These are phyloP conservation scores for Nitzschia palea DNA, from an alignment of 108 stramenopile species.

Conservation along the genomic window DNA sequence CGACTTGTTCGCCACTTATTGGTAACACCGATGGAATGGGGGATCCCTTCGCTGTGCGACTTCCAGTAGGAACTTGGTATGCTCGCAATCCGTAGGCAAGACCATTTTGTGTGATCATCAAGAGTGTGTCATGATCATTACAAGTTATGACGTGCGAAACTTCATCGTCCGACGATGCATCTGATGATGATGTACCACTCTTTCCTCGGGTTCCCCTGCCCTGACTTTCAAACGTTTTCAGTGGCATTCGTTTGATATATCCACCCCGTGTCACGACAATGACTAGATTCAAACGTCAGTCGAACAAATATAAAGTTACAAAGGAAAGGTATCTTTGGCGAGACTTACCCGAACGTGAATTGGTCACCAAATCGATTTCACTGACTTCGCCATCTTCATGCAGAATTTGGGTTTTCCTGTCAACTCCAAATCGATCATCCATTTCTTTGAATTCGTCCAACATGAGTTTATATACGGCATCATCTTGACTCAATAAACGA, in stretches of 20 bases:
- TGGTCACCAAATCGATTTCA: slow-evolving; percentile 89
- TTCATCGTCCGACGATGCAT: slow-evolving; percentile 62
- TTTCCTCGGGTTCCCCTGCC: slow-evolving; percentile 83
- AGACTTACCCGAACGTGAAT: slow-evolving; percentile 63
- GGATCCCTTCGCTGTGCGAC: slow-evolving; percentile 78
- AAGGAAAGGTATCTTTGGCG: no score
- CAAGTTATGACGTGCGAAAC: slow-evolving; percentile 94
- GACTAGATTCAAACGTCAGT: no score
- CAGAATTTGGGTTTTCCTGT: slow-evolving; percentile 78
- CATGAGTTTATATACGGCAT: slow-evolving; percentile 82
- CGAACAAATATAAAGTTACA: slow-evolving; percentile 6
- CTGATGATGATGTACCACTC: slow-evolving; percentile 65
- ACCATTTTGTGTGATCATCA: slow-evolving; percentile 90
- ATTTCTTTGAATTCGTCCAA: slow-evolving; percentile 72
- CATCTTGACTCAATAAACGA: slow-evolving; percentile 66
- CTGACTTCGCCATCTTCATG: slow-evolving; percentile 81
- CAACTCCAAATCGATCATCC: slow-evolving; percentile 75
- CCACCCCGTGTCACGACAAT: slow-evolving; percentile 92
- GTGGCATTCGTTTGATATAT: slow-evolving; percentile 96
- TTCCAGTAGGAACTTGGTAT: slow-evolving; percentile 83
- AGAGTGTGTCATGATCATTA: slow-evolving; percentile 93
- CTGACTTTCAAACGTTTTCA: slow-evolving; percentile 91
- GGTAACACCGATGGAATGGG: slow-evolving; percentile 87
- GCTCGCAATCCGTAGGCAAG: slow-evolving; percentile 92
- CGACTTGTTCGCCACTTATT: slow-evolving; percentile 55